Evolutionary conservation across 2,329 filamentous ascomycete species (phyloP).

Genomic region (Ophiognomonia clavigignenti-juglandacearum): DNA sequence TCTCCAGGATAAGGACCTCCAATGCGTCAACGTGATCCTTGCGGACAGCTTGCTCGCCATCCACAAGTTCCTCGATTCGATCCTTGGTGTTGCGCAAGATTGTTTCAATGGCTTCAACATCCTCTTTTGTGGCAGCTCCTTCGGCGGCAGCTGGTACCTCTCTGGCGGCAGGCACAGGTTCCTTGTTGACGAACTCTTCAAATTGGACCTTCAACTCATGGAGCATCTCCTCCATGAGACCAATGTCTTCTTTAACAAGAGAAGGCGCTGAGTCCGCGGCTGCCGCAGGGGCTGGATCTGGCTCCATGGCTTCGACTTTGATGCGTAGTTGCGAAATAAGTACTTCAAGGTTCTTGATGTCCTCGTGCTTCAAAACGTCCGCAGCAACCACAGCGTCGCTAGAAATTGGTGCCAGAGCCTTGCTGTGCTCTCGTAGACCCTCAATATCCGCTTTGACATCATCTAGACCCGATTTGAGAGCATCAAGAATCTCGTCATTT

Average conservation of each 20-base stretch:
- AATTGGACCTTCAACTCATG: conserved; percentile 37
- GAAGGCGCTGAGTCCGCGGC: conserved; percentile 25
- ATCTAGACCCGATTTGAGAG: conserved; percentile 76
- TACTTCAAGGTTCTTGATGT: conserved; percentile 81
- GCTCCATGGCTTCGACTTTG: conserved; percentile 77
- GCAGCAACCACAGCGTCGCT: conserved; percentile 45
- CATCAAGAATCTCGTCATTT: conserved; percentile 85
- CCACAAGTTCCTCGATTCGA: conserved; percentile 74
- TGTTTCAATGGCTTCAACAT: conserved; percentile 86
- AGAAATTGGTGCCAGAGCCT: conserved; percentile 48
- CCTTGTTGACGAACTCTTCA: conserved; percentile 24
- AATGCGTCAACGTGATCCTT: conserved; percentile 63
- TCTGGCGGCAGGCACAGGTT: conserved; percentile 18
- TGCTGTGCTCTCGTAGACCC: conserved; percentile 57
- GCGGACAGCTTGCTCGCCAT: conserved; percentile 64
- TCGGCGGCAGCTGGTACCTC: conserved; percentile 21
- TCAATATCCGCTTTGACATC: conserved; percentile 75
- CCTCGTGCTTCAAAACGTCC: conserved; percentile 59
- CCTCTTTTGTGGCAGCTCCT: conserved; percentile 67
- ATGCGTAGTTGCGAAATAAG: conserved; percentile 76
- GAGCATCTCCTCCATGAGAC: conserved; percentile 50
- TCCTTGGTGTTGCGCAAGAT: conserved; percentile 86
- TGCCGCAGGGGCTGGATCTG: conserved; percentile 35
- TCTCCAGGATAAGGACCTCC: conserved; percentile 61
- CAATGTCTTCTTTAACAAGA: conserved; percentile 49